Evolutionary conservation across 1,284 basidiomycete genomes (phyloP).

Genomic region (Abortiporus biennis): DNA sequence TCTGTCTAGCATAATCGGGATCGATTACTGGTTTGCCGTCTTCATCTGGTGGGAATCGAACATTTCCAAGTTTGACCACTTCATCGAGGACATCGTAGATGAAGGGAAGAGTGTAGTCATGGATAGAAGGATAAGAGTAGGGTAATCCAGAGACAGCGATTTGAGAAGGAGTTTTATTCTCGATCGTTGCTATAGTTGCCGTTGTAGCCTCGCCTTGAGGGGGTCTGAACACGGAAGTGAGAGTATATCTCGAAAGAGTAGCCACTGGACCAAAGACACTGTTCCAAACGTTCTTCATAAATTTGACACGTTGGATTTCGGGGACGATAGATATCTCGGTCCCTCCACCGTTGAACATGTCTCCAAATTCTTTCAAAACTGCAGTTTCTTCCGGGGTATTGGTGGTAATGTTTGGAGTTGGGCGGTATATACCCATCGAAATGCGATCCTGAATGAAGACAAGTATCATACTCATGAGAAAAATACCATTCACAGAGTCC

Average conservation of each 20-base stretch:
- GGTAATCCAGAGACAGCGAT: too few species aligned
- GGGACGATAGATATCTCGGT: conserved; percentile 41
- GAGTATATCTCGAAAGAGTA: conserved; percentile 44
- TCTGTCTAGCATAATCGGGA: conserved; percentile 31
- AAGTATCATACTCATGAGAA: too few species aligned
- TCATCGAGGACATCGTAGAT: conserved; percentile 41
- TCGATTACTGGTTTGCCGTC: conserved; percentile 34
- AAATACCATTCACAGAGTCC: too few species aligned
- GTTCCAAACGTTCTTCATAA: conserved; percentile 63
- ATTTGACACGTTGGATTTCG: conserved; percentile 58
- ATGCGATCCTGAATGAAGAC: too few species aligned
- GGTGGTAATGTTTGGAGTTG: conserved; percentile 29
- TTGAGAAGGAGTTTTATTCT: too few species aligned
- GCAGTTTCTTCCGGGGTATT: conserved; percentile 39
- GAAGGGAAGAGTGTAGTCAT: conserved; percentile 40
- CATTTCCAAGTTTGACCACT: conserved; percentile 40
- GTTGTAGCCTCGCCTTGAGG: too few species aligned
- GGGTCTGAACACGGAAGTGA: conserved; percentile 47
- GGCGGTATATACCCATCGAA: conserved; percentile 48
- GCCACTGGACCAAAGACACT: conserved; percentile 46
- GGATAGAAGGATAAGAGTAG: conserved; percentile 31
- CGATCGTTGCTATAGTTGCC: too few species aligned
- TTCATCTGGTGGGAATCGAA: conserved; percentile 42
- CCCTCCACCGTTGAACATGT: conserved; percentile 45
- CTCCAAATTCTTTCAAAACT: conserved; percentile 39